Evolutionary conservation across 2,329 filamentous ascomycete species (phyloP).

Genomic region (Alternaria gaisen): DNA sequence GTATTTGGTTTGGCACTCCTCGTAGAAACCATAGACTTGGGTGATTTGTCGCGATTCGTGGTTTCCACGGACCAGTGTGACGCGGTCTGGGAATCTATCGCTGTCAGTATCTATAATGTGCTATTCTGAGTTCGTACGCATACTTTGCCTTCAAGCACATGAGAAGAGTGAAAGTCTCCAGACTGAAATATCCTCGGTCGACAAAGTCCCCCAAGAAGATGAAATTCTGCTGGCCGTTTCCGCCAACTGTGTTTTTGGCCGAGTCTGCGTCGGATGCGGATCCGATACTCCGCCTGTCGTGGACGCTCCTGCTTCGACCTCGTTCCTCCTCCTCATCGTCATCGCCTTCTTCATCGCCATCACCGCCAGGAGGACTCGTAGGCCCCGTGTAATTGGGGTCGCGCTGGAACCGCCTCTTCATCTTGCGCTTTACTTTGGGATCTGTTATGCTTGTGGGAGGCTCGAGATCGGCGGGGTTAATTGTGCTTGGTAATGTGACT

Average conservation of each 20-base stretch:
- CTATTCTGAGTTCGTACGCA: constrained; percentile 27
- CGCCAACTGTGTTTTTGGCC: constrained; percentile 52
- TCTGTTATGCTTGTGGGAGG: constrained; percentile 89
- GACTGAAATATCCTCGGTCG: constrained; percentile 76
- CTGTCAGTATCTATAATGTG: constrained; percentile 4
- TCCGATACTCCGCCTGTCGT: constrained; percentile 51
- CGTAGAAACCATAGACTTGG: constrained; percentile 99
- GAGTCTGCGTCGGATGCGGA: constrained; percentile 53
- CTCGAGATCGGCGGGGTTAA: constrained; percentile 91
- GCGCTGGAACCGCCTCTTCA: constrained; percentile 66
- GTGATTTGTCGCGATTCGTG: constrained; percentile 99
- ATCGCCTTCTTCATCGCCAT: constrained; percentile 55
- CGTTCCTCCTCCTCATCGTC: constrained; percentile 60
- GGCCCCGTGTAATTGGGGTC: constrained; percentile 64
- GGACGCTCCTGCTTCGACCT: constrained; percentile 56
- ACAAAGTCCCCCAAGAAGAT: constrained; percentile 77
- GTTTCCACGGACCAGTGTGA: constrained; percentile 79
- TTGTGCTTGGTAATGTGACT: constrained; percentile 70
- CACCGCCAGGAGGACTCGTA: constrained; percentile 58
- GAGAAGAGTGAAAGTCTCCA: constrained; percentile 76
- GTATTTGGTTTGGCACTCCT: constrained; percentile 98
- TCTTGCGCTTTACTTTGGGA: constrained; percentile 85
- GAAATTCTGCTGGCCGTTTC: constrained; percentile 72
- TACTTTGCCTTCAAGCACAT: constrained; percentile 78
- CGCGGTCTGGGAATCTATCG: constrained; percentile 72